phyloP scores from a whole-genome alignment of 495 filamentous ascomycete species.

The Penicillium antarcticum region DNA sequence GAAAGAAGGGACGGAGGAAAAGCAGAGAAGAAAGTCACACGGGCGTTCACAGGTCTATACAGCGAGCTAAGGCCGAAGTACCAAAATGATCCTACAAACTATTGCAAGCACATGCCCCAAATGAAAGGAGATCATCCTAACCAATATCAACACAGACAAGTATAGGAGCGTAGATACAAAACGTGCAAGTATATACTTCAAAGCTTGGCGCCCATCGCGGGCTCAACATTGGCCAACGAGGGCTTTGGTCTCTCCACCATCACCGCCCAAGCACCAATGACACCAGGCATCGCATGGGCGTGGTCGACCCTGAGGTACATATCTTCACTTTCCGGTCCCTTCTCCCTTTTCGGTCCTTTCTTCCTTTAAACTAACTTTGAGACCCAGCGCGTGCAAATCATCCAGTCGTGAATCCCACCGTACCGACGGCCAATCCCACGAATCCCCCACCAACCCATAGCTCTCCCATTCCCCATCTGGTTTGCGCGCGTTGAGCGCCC shows the following conservation, averaged over 20 bases:
- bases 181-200: background rate
- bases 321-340: background rate
- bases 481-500: conserved; percentile 60
- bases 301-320: conserved; percentile 4
- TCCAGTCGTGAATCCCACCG: conserved; percentile 50
- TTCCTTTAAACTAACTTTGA: background rate
- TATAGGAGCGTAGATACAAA: background rate
- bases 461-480: conserved; percentile 49
- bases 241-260: background rate
- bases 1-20: background rate
- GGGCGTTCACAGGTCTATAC: background rate
- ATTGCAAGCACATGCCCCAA: background rate
- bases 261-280: background rate
- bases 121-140: background rate
- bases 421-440: conserved; percentile 53
- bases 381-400: conserved; percentile 47
- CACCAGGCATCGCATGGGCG: background rate
- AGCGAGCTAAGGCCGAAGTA: too few relatives aligned
- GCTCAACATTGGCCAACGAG: conserved; percentile 1
- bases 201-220: conserved; percentile 13
- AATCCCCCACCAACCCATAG: conserved; percentile 54
- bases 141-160: background rate
- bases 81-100: too few relatives aligned
- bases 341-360: background rate
- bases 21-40: background rate